phyloP scores from a whole-genome alignment of 106 monocot species.

The Chionographis japonica region DNA sequence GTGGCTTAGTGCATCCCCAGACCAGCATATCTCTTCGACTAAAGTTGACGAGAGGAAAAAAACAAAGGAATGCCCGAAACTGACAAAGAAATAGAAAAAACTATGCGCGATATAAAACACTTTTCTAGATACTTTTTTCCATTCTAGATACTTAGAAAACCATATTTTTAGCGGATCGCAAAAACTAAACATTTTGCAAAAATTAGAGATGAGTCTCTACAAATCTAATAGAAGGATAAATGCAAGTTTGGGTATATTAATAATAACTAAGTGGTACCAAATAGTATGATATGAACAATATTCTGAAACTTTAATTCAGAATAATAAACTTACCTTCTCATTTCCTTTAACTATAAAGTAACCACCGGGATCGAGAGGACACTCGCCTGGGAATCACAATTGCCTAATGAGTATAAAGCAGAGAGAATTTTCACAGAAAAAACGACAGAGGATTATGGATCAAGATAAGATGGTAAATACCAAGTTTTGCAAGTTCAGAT shows the following conservation, averaged over 20 bases:
- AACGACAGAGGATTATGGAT: conserved; percentile 1
- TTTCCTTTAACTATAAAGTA: conserved; percentile 93
- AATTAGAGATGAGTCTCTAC: too few relatives aligned
- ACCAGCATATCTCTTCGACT: too few relatives aligned
- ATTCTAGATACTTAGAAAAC: too few relatives aligned
- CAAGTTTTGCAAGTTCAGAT: conserved; percentile 82
- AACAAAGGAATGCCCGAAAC: too few relatives aligned
- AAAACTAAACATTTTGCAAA: too few relatives aligned
- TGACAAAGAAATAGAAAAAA: too few relatives aligned
- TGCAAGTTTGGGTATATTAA: background rate
- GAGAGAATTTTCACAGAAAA: background rate
- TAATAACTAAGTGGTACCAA: too few relatives aligned
- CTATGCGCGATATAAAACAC: too few relatives aligned
- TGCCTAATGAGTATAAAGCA: background rate
- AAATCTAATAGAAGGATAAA: background rate
- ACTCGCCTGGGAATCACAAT: conserved; percentile 54
- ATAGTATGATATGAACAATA: background rate
- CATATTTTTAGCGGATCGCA: too few relatives aligned
- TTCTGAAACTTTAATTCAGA: background rate
- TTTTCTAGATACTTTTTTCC: too few relatives aligned
- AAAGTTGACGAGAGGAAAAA: too few relatives aligned
- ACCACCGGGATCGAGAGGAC: conserved; percentile 98
- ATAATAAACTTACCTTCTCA: conserved; percentile 60
- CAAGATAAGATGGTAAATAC: conserved; percentile 18
- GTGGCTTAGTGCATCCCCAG: too few relatives aligned